phyloP scores from a whole-genome alignment of 768 basidiomycete genomes.

The Mycena haematopus region DNA sequence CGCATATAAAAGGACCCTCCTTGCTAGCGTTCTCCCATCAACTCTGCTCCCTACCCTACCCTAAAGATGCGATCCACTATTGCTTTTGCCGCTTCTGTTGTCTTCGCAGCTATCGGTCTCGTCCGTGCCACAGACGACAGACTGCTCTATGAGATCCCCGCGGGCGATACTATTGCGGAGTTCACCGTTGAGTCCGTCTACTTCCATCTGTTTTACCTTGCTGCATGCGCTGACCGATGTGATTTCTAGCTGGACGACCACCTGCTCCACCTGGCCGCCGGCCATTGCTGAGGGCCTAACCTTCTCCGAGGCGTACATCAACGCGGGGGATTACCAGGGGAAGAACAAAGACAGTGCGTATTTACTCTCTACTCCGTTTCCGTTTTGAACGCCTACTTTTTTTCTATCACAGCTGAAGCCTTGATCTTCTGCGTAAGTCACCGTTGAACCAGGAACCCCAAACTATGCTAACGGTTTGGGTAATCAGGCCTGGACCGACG shows the following conservation, averaged over 20 bases:
- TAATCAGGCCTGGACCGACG: constrained; percentile 1
- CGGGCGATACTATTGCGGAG: background rate
- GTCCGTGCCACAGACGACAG: constrained; percentile 11
- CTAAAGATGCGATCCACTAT: constrained; percentile 3
- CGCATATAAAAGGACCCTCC: no score
- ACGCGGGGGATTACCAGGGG: constrained; percentile 6
- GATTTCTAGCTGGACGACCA: background rate
- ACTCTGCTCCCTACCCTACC: background rate
- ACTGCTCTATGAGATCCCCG: constrained; percentile 17
- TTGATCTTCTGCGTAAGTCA: constrained; percentile 11
- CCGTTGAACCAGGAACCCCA: no score
- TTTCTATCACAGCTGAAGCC: constrained; percentile 7
- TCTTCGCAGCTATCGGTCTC: constrained; percentile 8
- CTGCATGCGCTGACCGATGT: background rate
- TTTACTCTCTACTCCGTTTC: background rate
- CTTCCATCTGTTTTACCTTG: background rate
- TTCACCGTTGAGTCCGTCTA: constrained; percentile 13
- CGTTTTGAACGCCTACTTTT: background rate
- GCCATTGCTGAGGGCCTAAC: background rate
- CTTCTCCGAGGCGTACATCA: background rate
- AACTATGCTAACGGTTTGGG: background rate
- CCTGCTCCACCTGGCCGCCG: constrained; percentile 8
- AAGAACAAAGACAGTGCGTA: constrained; percentile 10
- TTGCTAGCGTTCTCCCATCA: no score
- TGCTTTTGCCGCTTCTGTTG: background rate